Conservation (phyloP, 2,329 filamentous ascomycete genomes). For the Aspergillus fischeri region DNA sequence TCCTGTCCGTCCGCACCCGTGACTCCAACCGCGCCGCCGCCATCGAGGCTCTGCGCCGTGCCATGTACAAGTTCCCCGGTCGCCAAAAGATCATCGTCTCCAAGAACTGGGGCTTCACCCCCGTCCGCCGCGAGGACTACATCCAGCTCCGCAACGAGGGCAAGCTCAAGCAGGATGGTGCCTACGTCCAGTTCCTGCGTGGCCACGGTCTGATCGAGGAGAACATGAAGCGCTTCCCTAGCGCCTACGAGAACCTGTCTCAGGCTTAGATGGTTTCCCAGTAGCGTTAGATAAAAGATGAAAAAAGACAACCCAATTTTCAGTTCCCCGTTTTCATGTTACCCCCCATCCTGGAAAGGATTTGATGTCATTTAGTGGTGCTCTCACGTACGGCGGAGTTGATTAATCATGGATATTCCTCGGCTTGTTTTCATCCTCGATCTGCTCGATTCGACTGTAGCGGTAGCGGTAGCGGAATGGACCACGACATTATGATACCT, state of each 20-base stretch:
- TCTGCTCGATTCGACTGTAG: not conserved
- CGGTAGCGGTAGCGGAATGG: conserved; percentile 5
- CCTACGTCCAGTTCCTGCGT: conserved; percentile 98
- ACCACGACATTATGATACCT: not conserved
- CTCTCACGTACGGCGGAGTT: conserved; percentile 12
- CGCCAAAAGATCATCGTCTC: conserved; percentile 99
- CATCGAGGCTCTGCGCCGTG: conserved; percentile 97
- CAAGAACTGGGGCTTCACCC: conserved; percentile 99
- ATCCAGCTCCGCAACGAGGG: conserved; percentile 90
- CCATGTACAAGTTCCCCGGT: conserved; percentile 99
- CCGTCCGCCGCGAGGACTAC: conserved; percentile 96
- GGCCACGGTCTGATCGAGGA: conserved; percentile 81
- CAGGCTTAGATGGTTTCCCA: conserved; percentile 40
- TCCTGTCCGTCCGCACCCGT: conserved; percentile 95
- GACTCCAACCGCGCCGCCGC: conserved; percentile 87
- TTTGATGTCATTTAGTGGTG: conserved; percentile 9
- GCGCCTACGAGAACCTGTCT: conserved; percentile 60
- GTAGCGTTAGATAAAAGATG: conserved; percentile 10
- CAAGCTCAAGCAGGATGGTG: conserved; percentile 93
- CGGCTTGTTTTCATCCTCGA: conserved; percentile 2
- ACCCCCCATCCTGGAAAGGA: not conserved
- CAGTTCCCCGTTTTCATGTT: conserved; percentile 5
- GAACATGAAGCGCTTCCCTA: conserved; percentile 94
- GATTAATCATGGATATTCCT: conserved; percentile 9
- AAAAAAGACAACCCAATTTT: conserved; percentile 9